Evolutionary conservation across 306 rosid genomes (phyloP).

Genomic region (Corylus americana): DNA sequence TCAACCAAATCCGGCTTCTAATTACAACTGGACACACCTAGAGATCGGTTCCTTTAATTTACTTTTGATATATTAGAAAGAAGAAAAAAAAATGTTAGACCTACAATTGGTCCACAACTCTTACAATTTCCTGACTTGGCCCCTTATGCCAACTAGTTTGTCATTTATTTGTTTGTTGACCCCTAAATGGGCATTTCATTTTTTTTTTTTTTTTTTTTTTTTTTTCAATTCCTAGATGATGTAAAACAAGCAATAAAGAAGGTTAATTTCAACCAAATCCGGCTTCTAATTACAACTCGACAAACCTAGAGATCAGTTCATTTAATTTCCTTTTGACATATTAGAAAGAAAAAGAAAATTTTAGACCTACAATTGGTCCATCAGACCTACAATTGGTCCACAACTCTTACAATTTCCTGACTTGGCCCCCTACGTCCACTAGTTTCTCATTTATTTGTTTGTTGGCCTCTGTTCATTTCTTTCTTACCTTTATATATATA

Average conservation of each 20-base stretch:
- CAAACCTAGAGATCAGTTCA: not conserved
- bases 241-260: not conserved
- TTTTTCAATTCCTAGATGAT: not conserved
- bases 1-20: not conserved
- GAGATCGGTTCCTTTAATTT: not conserved
- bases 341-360: not conserved
- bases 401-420: too few species aligned
- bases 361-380: too few species aligned
- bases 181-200: not conserved
- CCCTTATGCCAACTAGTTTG: not conserved
- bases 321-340: not conserved
- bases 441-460: too few species aligned
- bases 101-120: too few species aligned
- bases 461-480: too few species aligned
- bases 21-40: not conserved
- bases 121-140: not conserved
- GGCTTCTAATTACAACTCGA: not conserved
- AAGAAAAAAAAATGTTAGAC: too few species aligned
- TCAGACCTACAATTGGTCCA: too few species aligned
- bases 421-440: too few species aligned
- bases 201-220: not conserved
- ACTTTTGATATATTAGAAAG: not conserved
- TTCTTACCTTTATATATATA: too few species aligned
- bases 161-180: not conserved
- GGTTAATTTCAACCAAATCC: not conserved